Evolutionary conservation across 495 filamentous ascomycete species (phyloP).

Genomic region (Zalerion maritima): DNA sequence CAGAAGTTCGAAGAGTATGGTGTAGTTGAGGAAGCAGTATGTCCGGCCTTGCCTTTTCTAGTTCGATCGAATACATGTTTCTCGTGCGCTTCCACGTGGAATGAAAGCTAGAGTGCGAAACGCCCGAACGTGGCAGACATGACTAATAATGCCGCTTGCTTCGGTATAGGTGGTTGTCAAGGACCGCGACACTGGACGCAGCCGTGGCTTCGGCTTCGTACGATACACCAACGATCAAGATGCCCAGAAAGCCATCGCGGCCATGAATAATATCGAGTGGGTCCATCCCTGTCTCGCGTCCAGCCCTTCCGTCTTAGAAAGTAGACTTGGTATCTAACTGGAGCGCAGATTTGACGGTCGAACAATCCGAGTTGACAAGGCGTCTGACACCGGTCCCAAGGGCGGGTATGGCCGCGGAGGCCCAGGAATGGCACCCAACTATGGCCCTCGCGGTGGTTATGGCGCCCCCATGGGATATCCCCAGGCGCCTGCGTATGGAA

Average conservation of each 20-base stretch:
- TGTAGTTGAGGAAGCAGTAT: constrained; percentile 79
- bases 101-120: background rate
- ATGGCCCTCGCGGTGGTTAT: constrained; percentile 26
- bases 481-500: constrained; percentile 14
- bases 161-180: constrained; percentile 75
- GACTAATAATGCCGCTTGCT: constrained; percentile 7
- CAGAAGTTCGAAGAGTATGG: constrained; percentile 85
- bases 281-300: constrained; percentile 13
- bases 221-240: constrained; percentile 70
- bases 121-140: constrained; percentile 5
- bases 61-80: background rate
- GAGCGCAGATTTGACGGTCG: constrained; percentile 79
- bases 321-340: background rate
- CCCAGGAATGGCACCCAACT: no score
- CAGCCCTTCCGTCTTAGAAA: no score
- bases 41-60: constrained; percentile 17
- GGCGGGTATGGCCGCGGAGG: constrained; percentile 33
- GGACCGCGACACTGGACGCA: constrained; percentile 89
- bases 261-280: constrained; percentile 93
- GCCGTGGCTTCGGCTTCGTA: constrained; percentile 95
- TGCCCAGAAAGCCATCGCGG: constrained; percentile 62
- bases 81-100: background rate
- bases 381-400: constrained; percentile 59
- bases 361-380: constrained; percentile 89
- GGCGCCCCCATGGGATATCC: constrained; percentile 17